phyloP scores from a whole-genome alignment of 2,329 filamentous ascomycete species.

The Botryotinia convoluta region DNA sequence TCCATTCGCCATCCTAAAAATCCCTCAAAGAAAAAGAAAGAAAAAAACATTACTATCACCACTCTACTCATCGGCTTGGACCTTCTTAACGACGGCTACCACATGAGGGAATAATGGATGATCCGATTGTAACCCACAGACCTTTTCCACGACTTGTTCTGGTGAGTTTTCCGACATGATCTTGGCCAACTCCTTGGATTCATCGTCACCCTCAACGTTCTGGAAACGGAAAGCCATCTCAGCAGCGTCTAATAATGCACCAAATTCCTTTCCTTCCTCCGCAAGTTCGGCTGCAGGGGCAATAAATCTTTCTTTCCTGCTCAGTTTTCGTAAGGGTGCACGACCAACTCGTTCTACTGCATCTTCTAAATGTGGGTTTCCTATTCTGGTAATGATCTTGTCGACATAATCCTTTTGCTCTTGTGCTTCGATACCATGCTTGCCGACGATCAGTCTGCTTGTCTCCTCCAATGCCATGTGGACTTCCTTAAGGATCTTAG shows the following conservation, averaged over 20 bases:
- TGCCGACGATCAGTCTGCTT: conserved; percentile 77
- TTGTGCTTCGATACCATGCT: conserved; percentile 72
- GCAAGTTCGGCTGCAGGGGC: conserved; percentile 87
- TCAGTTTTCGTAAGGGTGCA: conserved; percentile 89
- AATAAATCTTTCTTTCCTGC: conserved; percentile 93
- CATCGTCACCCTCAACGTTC: conserved; percentile 86
- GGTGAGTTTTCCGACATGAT: conserved; percentile 74
- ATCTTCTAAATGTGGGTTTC: conserved; percentile 90
- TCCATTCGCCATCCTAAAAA: conserved; percentile 11
- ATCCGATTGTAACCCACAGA: conserved; percentile 74
- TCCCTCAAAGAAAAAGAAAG: conserved; percentile 21
- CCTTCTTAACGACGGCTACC: conserved; percentile 75
- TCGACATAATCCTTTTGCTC: conserved; percentile 86
- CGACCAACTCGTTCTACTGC: conserved; percentile 93
- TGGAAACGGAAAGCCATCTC: conserved; percentile 96
- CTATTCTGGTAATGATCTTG: conserved; percentile 88
- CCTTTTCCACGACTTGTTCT: conserved; percentile 72
- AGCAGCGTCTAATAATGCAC: conserved; percentile 73
- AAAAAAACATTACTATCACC: conserved; percentile 10
- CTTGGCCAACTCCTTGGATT: conserved; percentile 80
- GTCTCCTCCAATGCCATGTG: conserved; percentile 81
- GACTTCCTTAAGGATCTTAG: conserved; percentile 76
- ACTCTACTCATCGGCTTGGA: conserved; percentile 55
- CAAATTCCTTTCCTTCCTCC: conserved; percentile 70
- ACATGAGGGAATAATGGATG: conserved; percentile 79